These are phyloP conservation scores for Opeltia flavorubescens DNA, from an alignment of 495 filamentous ascomycete genomes.

Conservation along the genomic window DNA sequence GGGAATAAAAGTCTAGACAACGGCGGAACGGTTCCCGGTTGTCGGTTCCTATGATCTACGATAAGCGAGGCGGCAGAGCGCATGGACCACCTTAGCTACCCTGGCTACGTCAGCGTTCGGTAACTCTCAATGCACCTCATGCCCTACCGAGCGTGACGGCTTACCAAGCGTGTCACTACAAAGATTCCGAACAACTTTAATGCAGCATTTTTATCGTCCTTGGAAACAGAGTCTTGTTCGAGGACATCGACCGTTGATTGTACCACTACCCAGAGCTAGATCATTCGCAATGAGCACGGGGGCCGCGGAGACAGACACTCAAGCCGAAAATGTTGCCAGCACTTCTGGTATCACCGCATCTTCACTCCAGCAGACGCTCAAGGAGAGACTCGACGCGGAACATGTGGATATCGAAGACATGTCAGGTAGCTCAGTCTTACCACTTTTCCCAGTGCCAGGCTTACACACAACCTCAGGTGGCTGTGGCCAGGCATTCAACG, in stretches of 20 bases:
- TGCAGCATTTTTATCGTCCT: background rate
- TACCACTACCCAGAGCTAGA: background rate
- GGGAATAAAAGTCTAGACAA: background rate
- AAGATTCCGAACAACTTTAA: background rate
- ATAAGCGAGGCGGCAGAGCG: background rate
- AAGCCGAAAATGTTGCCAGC: slow-evolving; percentile 37
- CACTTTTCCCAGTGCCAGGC: background rate
- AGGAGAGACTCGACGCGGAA: slow-evolving; percentile 57
- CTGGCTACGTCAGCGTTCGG: too few species aligned
- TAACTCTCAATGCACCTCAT: too few species aligned
- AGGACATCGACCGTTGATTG: background rate
- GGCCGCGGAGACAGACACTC: slow-evolving; percentile 21
- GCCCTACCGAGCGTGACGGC: too few species aligned
- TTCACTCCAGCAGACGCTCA: slow-evolving; percentile 52
- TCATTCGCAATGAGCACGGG: slow-evolving; percentile 2
- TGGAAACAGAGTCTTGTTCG: background rate
- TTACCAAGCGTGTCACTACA: background rate
- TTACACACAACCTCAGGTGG: slow-evolving; percentile 42
- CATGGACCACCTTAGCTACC: background rate
- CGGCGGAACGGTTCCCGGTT: background rate
- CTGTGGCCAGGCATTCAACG: slow-evolving; percentile 89
- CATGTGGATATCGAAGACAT: slow-evolving; percentile 89
- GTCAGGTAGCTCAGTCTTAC: slow-evolving; percentile 50
- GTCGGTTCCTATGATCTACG: too few species aligned
- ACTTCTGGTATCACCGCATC: slow-evolving; percentile 53